phyloP scores from a whole-genome alignment of 2,329 filamentous ascomycete species.

The Stemphylium beticola region DNA sequence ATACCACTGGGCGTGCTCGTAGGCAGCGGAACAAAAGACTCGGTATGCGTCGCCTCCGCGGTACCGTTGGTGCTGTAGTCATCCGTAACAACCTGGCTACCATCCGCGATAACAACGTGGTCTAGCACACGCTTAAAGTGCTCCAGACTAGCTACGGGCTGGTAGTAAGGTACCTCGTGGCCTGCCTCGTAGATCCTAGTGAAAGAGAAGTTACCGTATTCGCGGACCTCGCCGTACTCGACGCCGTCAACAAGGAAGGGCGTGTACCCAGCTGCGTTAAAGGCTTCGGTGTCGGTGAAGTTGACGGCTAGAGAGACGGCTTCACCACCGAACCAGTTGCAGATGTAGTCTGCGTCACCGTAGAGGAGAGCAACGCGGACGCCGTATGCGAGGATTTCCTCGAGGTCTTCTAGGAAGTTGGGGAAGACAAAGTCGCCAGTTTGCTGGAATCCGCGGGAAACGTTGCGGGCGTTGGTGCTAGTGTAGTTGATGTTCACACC shows the following conservation, averaged over 20 bases:
- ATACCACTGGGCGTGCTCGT: slow-evolving; percentile 19
- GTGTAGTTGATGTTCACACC: slow-evolving; percentile 64
- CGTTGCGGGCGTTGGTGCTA: slow-evolving; percentile 45
- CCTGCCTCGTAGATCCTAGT: slow-evolving; percentile 60
- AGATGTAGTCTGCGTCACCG: slow-evolving; percentile 64
- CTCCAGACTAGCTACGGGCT: slow-evolving; percentile 40
- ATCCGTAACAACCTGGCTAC: slow-evolving; percentile 32
- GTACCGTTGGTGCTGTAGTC: slow-evolving; percentile 42
- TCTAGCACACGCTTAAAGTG: slow-evolving; percentile 38
- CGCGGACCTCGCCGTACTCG: slow-evolving; percentile 69
- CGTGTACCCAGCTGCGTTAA: slow-evolving; percentile 73
- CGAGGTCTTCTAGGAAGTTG: slow-evolving; percentile 54
- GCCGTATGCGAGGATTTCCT: slow-evolving; percentile 60
- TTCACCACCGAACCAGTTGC: slow-evolving; percentile 75
- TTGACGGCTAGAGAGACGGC: slow-evolving; percentile 66
- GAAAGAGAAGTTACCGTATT: slow-evolving; percentile 71
- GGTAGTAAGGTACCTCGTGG: slow-evolving; percentile 58
- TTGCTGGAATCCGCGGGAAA: slow-evolving; percentile 52
- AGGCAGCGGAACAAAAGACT: slow-evolving; percentile 36
- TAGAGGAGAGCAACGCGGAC: slow-evolving; percentile 64
- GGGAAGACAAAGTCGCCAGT: slow-evolving; percentile 56
- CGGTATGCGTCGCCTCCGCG: slow-evolving; percentile 40
- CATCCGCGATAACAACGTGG: slow-evolving; percentile 39
- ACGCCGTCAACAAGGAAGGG: slow-evolving; percentile 69
- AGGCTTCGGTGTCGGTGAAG: slow-evolving; percentile 59